Evolutionary conservation across 2,329 filamentous ascomycete genomes (phyloP).

Genomic region (Ascochyta pisi): DNA sequence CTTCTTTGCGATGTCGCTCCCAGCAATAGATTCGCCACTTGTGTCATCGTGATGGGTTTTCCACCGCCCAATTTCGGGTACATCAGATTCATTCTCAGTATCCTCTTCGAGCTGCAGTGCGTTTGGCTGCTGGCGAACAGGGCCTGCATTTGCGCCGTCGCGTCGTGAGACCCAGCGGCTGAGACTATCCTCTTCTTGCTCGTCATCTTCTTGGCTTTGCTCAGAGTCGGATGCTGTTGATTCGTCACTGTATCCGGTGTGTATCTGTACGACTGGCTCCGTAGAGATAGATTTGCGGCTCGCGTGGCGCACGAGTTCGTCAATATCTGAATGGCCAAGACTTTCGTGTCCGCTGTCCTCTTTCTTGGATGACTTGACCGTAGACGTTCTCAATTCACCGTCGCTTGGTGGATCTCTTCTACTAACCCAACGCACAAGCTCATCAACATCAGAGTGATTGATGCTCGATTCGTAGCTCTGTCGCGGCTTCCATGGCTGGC

Average conservation of each 20-base stretch:
- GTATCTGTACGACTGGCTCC: slow-evolving; percentile 1
- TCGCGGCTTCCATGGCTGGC: slow-evolving; percentile 4
- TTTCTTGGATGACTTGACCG: slow-evolving; percentile 9
- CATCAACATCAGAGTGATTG: slow-evolving; percentile 40
- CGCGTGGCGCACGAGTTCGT: slow-evolving; percentile 39
- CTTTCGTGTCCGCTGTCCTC: slow-evolving; percentile 39
- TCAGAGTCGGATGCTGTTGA: slow-evolving; percentile 42
- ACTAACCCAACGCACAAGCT: slow-evolving; percentile 45
- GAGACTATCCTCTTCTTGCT: slow-evolving; percentile 36
- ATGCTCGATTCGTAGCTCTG: slow-evolving; percentile 35
- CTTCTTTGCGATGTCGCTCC: slow-evolving; percentile 1
- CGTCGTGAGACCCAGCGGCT: slow-evolving; percentile 45
- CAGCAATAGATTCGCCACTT: slow-evolving; percentile 32
- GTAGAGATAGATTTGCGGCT: slow-evolving; percentile 26
- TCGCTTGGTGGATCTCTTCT: slow-evolving; percentile 38
- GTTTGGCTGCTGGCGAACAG: slow-evolving; percentile 22
- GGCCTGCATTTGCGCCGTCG: slow-evolving; percentile 33
- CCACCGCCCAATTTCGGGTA: slow-evolving; percentile 32
- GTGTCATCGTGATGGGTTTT: slow-evolving; percentile 30
- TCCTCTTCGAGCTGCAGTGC: slow-evolving; percentile 13
- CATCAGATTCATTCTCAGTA: slow-evolving; percentile 29
- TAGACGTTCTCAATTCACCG: slow-evolving; percentile 27
- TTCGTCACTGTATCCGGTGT: slow-evolving; percentile 33
- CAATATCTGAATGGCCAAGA: slow-evolving; percentile 39
- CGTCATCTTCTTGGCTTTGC: slow-evolving; percentile 21